Base-by-base conservation (phyloP, 306 rosid genomes). In the Dryas octopetala region DNA sequence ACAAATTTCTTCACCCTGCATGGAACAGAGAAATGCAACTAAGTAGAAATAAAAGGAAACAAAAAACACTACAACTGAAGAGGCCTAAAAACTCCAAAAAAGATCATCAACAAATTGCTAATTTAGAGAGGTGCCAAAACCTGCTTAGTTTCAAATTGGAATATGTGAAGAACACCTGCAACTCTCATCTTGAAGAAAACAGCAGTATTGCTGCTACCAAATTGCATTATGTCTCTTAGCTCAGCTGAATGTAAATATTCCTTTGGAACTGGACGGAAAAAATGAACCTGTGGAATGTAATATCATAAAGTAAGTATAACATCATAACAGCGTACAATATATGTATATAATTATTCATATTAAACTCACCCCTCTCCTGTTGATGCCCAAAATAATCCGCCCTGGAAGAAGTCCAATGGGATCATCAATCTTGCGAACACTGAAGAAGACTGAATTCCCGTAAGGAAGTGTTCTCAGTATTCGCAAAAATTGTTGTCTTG, bases 101-200 rank as follows among this genome's bases (percentile, higher is more conserved):
- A 38, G 26, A 43, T 58, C 62, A 23, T 47, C 41, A 70, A 38
- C 16, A 46, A 73, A 47, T n/a, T 65, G n/a, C 26, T 58, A 50
- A 64, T 7, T 62, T 38, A 41, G 48, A 72, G 59, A 78, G 51
- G 71, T 41, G 67, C 51, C 43, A 47, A 69, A 75, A 91, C 97
- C 97, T 91, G 98, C 86, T 93, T 93, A 59, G 98, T 89, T 84
- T 93, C 98, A 71, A 93, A 93, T 65, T 93, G 98, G 78, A 93
- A 93, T 80, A 93, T 89, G 84, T 93, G 98, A 79, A 93, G 97
- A 64, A 89, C 96, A 46, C 98, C 98, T 38, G 98, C 98, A 79
- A 93, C 97, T 84, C 98, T 86, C 98, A 93, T 93, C 80, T 93
- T 93, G 74, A 93, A 93, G 82, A 93, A 93, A 75, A 93, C 98